Evolutionary conservation across 768 basidiomycete species (phyloP).

Genomic region (Podaxis sp.): DNA sequence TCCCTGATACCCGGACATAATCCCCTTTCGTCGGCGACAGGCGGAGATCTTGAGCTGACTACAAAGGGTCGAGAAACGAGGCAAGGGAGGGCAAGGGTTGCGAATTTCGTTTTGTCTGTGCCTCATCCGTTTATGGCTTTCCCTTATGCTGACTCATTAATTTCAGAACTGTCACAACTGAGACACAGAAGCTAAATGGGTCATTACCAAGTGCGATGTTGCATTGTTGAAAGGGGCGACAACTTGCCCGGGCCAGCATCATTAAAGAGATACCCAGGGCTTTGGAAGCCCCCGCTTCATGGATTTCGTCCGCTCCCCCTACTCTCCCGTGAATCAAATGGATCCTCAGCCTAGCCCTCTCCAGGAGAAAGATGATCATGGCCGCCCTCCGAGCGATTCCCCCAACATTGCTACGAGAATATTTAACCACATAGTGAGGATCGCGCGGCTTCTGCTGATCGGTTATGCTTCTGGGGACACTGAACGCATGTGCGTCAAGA

Average conservation of each 20-base stretch:
- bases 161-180: no score
- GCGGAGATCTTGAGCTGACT: no score
- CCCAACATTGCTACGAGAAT: background rate
- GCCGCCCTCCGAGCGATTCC: background rate
- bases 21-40: no score
- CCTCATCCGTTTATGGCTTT: no score
- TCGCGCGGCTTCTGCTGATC: constrained; percentile 10
- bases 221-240: background rate
- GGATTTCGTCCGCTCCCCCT: background rate
- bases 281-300: background rate
- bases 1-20: no score
- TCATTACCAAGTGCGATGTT: background rate
- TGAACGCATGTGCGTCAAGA: background rate
- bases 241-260: background rate
- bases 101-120: no score
- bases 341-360: background rate
- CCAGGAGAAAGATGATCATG: background rate
- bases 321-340: background rate
- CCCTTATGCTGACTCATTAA: no score
- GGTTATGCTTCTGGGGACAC: constrained; percentile 14
- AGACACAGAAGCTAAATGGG: no score
- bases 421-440: background rate
- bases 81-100: no score
- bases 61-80: no score
- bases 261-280: background rate